Evolutionary conservation across 257 asterid genomes (phyloP).

Genomic region (Nicotiana attenuata): DNA sequence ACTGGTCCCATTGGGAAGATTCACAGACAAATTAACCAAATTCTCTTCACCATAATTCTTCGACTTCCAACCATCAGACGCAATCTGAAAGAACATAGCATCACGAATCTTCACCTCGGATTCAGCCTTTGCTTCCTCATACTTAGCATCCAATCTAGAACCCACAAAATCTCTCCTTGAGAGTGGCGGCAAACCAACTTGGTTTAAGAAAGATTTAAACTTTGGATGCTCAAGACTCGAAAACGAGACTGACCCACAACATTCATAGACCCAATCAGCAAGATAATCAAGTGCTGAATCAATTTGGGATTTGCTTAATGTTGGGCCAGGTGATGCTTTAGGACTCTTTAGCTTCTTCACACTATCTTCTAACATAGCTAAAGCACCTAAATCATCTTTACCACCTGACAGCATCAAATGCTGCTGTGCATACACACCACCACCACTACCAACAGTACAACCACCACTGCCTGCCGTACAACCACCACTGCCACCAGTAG

Average conservation of each 20-base stretch:
- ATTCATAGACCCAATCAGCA: conserved; percentile 86
- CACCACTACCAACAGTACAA: neutral
- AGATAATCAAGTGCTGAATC: conserved; percentile 71
- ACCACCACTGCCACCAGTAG: conserved; percentile 17
- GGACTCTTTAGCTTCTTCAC: conserved; percentile 91
- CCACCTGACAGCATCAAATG: conserved; percentile 84
- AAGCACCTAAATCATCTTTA: conserved; percentile 82
- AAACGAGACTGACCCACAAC: conserved; percentile 80
- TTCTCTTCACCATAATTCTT: conserved; percentile 45
- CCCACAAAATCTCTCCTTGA: conserved; percentile 59
- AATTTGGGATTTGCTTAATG: conserved; percentile 57
- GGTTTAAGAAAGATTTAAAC: conserved; percentile 74
- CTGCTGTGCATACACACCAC: conserved; percentile 34
- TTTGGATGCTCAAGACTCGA: conserved; percentile 88
- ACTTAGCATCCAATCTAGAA: conserved; percentile 60
- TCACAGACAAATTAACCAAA: conserved; percentile 64
- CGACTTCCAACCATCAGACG: conserved; percentile 79
- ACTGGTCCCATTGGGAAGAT: conserved; percentile 92
- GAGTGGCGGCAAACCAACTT: conserved; percentile 66
- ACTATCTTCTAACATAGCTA: conserved; percentile 83
- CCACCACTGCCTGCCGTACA: conserved; percentile 13
- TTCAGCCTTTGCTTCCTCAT: conserved; percentile 57
- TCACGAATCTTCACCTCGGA: conserved; percentile 85
- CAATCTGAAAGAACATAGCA: conserved; percentile 94
- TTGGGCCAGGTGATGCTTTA: conserved; percentile 52